Base-by-base conservation (phyloP, 2,329 filamentous ascomycete genomes). In the Penicillium sp. region DNA sequence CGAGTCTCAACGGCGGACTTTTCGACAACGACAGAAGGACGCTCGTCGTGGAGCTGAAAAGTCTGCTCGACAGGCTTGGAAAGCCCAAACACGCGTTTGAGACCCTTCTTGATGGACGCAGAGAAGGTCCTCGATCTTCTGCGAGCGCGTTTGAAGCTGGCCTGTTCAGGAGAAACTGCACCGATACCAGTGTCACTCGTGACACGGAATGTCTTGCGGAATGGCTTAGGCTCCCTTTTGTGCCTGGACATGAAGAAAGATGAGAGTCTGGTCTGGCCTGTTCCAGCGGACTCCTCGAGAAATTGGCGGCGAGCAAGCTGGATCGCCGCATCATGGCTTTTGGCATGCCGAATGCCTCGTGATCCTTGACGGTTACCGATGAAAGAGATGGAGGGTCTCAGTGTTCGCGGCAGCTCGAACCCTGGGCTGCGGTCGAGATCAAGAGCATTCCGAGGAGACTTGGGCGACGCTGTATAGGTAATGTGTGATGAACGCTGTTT, bases 371-470 rank as follows among this genome's bases (percentile, higher is more conserved):
- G 58, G 34, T 52, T 57, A 16, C 58, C 62, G 28, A 72, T 60
- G 43, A 74, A 72, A 11, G 72, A 73, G 42, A 69, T 59, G 1
- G 73, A 73, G n/a, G 64, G 68, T 45, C 66, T 63, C 46, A 73
- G 52, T 3, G 63, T 64, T 16, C 55, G 53, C 23, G 56, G 50
- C 18, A 58, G 8, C 18, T 50, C 46, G 24, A 58, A 51, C 10
- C 46, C 52, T 9, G 54, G 49, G 22, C 57, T 57, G 18, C 51
- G 42, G 4, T 59, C 52, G 6, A 48, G 46, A 35, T 54, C 55
- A 20, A 34, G 42, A 8, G 44, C 42, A 36, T 51, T 42, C 2
- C 47, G 42, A 18, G 42, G 42, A 4, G 50, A 47, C 7, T 49
- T 42, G 4, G 50, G 41, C 6, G 54, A 42, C 3, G 45, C 28